Evolutionary conservation across 2,329 filamentous ascomycete genomes (phyloP).

Genomic region (Aspergillus flavus): DNA sequence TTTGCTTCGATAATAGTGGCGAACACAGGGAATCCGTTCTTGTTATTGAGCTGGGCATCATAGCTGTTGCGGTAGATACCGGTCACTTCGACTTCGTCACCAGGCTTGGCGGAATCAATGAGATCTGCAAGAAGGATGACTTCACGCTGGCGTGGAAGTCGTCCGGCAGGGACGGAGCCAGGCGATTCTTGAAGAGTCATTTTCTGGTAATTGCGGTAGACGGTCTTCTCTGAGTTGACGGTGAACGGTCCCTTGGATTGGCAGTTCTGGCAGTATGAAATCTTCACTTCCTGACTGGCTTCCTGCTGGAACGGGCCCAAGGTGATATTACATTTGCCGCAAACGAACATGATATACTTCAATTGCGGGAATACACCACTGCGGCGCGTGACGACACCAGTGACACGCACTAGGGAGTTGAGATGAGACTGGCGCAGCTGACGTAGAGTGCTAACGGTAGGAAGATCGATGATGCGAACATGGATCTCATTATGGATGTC

Average conservation of each 20-base stretch:
- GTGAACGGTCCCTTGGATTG: constrained; percentile 94
- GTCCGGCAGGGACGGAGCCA: constrained; percentile 92
- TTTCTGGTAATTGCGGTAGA: constrained; percentile 99
- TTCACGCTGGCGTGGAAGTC: constrained; percentile 88
- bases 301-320: constrained; percentile 97
- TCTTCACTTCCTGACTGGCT: constrained; percentile 92
- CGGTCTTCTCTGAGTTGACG: constrained; percentile 94
- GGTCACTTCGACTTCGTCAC: constrained; percentile 95
- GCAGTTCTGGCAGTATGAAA: constrained; percentile 94
- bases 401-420: constrained; percentile 92
- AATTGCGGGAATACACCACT: constrained; percentile 96
- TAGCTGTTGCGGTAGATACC: constrained; percentile 98
- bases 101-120: constrained; percentile 94
- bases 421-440: constrained; percentile 94
- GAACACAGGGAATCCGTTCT: constrained; percentile 97
- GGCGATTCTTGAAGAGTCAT: constrained; percentile 95
- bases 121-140: constrained; percentile 96
- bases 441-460: constrained; percentile 90
- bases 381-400: constrained; percentile 90
- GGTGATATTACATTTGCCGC: constrained; percentile 86
- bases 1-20: constrained; percentile 97
- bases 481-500: constrained; percentile 97
- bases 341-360: constrained; percentile 98
- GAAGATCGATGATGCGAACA: constrained; percentile 92
- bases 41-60: constrained; percentile 95